Evolutionary conservation across 2,329 filamentous ascomycete species (phyloP), one percentile per base, ranked within the genome.

Genomic region (Colletotrichum sp.): DNA sequence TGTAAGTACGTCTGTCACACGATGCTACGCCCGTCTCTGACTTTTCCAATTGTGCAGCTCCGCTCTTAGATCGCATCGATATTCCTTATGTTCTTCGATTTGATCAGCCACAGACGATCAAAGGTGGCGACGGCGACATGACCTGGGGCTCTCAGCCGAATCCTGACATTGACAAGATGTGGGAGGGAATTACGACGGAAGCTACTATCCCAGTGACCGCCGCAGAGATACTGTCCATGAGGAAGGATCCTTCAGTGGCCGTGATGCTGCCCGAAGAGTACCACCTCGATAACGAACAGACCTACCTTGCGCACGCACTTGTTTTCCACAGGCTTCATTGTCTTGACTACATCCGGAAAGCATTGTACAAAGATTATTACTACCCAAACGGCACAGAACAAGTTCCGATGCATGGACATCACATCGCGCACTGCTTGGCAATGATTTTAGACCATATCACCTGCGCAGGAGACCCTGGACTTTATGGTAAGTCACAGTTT

Each of bases 311-410:
- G 16, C 69, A 60, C 18, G 69, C 62, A 16, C 69, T 72, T 13
- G 62, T 72, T 26, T 72, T 72, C 48, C 69, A 72, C 48, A 24
- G 62, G 24, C 48, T 72, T 28, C 69, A 72, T 34, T 72, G 69
- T 18, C 69, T 72, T 8, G n/a, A 72, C 22, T 72, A 72, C 32
- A 72, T 72, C 30, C 62, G 69, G 36, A 72, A 72, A 24, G 69
- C 69, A 6, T 7, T 72, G 8, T 72, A 72, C 62, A 72, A 72
- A 22, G 48, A 72, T 18, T 67, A 72, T 9, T 72, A 72, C 30
- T 72, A 72, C n/a, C 62, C 62, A 6, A 72, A 72, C 34, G 69
- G 69, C 16, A 72, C 69, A n/a, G 69, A 67, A 8, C 12, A 44
- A 6, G 52, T 72, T 34, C 69, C 69, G 18, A 72, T 72, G 69